Conservation (phyloP, 305 asterid species). For the Fraxinus dipetala region DNA sequence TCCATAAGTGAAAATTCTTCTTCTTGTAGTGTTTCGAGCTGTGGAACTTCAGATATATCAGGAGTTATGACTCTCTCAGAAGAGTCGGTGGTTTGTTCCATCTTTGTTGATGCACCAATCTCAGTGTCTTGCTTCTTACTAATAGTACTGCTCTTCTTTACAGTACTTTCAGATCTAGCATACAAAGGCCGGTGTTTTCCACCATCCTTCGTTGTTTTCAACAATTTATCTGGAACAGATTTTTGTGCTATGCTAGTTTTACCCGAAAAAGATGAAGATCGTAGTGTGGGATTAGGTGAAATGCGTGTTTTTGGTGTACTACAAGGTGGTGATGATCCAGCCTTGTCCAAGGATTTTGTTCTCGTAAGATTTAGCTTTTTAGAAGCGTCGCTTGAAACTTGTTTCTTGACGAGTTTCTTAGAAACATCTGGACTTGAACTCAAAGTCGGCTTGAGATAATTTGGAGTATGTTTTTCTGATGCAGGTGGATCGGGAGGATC, state of each 20-base stretch:
- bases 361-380: neutral
- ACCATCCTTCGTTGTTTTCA: conserved; percentile 17
- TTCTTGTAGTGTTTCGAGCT: conserved; percentile 29
- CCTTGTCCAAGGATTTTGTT: conserved; percentile 30
- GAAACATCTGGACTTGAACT: conserved; percentile 20
- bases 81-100: conserved; percentile 9
- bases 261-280: conserved; percentile 27
- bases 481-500: conserved; percentile 22
- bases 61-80: neutral
- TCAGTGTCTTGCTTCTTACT: conserved; percentile 14
- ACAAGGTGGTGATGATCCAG: conserved; percentile 20
- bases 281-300: conserved; percentile 24
- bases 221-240: conserved; percentile 21
- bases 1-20: conserved; percentile 30
- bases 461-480: conserved; percentile 32
- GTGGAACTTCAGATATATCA: conserved; percentile 9
- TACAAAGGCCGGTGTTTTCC: conserved; percentile 1
- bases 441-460: conserved; percentile 37
- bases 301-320: conserved; percentile 17
- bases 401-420: conserved; percentile 35
- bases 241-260: conserved; percentile 14
- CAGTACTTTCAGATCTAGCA: neutral
- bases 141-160: neutral
- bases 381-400: conserved; percentile 19
- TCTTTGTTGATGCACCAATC: neutral